Evolutionary conservation across 345 rosid species (phyloP), one percentile per base, ranked within the genome.

Genomic region (Gossypioides kirkii): DNA sequence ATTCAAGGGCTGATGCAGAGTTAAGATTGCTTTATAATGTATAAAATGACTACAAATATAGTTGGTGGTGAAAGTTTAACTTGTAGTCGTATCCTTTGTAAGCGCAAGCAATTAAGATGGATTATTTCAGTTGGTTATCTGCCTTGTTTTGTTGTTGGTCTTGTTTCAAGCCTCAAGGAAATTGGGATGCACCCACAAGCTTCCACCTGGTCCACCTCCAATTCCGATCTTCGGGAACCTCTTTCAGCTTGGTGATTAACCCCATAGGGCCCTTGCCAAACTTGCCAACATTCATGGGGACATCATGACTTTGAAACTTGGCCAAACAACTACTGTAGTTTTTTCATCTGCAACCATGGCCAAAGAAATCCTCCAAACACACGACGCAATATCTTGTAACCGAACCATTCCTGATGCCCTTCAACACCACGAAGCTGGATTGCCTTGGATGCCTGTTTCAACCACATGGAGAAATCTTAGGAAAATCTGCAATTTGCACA

Each of bases 151-250:
- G 16, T 8, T 59, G 1, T 26, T 17, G 14, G 12, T 72, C 11
- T 45, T 43, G 43, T 2, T 60, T 59, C 74, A 13, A 58, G 42
- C 36, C 32, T 43, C 25, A 10, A 59, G 25, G 10, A 72, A n/a
- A 56, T 56, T 22, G 28, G 50, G 56, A 26, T 26, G 56, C 1
- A 13, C 12, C 8, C 3, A 4, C 4, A 74, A 69, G 14, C 65
- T 61, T 69, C 88, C 83, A 0, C 85, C 83, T 0, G 87, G 86
- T 46, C 85, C 89, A 5, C 28, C 38, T 14, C 50, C 73, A 7
- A 55, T 87, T 56, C 86, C 91, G 0, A 42, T 85, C 16, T 28
- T 84, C 23, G 83, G 88, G 12, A 85, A 85, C 82, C 77, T 85
- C 72, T 69, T 84, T 4, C 55, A 80, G 20, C 71, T 87, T 14